Evolutionary conservation across 1,284 basidiomycete genomes (phyloP), one percentile per base, ranked within the genome.

Genomic region (Neonothopanus nambi): DNA sequence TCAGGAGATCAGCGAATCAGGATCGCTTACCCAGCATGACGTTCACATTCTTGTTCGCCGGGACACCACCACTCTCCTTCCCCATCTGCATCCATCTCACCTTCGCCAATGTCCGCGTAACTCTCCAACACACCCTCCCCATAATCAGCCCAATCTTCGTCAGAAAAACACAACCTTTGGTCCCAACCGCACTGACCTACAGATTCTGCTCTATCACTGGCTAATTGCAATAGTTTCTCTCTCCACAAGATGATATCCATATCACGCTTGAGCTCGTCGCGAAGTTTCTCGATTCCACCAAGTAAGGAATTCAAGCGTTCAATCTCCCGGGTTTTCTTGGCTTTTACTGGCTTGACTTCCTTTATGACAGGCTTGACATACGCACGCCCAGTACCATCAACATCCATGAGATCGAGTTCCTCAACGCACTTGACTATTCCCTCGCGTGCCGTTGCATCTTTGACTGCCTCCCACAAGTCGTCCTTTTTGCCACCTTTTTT

Each of bases 161-260:
- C 87, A 23, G 85, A 85, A 65, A 87, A 85, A 56, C 87, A 88
- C n/a, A 94, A 72, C 24, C 91, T 76, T 61, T 85, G 83, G 66
- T 94, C 91, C 84, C 91, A 93, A 1, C 91, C 91, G 69, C 91
- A 94, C 58, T 82, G 79, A 9, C 78, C 79, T 18, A 81, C 65
- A 15, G 70, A 68, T 51, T 82, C 81, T 9, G 85, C 80, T 21
- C 87, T 76, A 40, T 80, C 80, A 7, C 71, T 75, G 7, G 89
- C 89, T 30, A 89, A 74, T 49, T 82, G 77, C 15, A 89, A 68
- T 23, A 92, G 64, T 54, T 77, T 76, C 69, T 87, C 84, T 48
- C 89, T 75, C 83, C 85, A 89, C 2, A 76, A 56, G 6, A 88
- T 73, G 36, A 82, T 73, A 52, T 89, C 87, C 73, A 89, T 76